These are phyloP conservation scores for Wallacemonas sp. DNA, from an alignment of 208 protist genomes.

Conservation along the genomic window DNA sequence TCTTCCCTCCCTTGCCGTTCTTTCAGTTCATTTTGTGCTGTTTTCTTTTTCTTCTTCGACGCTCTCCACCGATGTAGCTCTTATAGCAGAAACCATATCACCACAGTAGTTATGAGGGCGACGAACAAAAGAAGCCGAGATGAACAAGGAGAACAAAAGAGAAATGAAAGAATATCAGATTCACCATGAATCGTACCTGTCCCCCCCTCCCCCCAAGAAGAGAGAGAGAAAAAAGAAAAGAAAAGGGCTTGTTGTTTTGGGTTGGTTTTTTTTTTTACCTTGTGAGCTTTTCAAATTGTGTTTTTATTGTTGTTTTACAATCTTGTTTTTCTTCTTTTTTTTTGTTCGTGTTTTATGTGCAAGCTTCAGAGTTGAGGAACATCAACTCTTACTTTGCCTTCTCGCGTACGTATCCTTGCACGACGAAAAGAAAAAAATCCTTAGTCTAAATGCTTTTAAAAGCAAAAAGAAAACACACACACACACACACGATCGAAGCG, in stretches of 20 bases:
- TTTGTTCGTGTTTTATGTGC: conserved; percentile 6
- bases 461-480: no score
- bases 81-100: neutral
- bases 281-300: neutral
- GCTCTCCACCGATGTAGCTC: no score
- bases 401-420: no score
- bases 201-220: neutral
- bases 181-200: neutral
- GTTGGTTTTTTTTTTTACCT: conserved; percentile 11
- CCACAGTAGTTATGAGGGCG: neutral
- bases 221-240: neutral
- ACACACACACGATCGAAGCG: no score
- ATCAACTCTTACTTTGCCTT: no score
- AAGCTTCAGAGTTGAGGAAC: no score
- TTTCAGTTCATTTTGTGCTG: neutral
- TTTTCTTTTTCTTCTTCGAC: no score
- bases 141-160: conserved; percentile 1
- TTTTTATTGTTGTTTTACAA: neutral
- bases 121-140: neutral
- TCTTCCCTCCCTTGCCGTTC: neutral
- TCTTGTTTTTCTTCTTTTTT: conserved; percentile 14
- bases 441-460: no score
- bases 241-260: neutral
- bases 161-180: neutral
- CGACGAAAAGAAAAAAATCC: no score